Conservation (phyloP, 805 yeast genomes). For the Clavispora fructus region DNA sequence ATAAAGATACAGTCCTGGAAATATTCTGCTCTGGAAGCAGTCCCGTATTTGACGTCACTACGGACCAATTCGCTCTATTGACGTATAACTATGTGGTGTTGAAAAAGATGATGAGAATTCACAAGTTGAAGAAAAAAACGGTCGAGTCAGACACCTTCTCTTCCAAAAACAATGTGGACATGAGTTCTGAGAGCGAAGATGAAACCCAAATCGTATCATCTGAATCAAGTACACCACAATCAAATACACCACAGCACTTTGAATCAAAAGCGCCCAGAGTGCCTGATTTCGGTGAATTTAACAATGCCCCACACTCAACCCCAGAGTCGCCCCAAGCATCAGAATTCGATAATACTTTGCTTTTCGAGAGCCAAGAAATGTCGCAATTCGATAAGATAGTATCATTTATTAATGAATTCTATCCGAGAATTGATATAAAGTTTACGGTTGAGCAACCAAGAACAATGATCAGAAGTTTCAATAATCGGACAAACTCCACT, state of each 20-base stretch:
- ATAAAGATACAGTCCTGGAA: slow-evolving; percentile 33
- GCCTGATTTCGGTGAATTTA: not conserved
- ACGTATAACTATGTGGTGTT: slow-evolving; percentile 29
- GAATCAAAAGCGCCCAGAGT: not conserved
- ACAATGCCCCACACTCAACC: not conserved
- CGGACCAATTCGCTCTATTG: slow-evolving; percentile 26
- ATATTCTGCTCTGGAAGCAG: slow-evolving; percentile 32
- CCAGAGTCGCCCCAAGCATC: not conserved
- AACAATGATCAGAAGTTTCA: slow-evolving; percentile 18
- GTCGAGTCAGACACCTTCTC: not conserved
- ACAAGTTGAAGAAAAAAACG: slow-evolving; percentile 9
- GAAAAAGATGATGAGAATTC: slow-evolving; percentile 21
- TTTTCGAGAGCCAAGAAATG: not conserved
- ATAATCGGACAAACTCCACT: slow-evolving; percentile 6
- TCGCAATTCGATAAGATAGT: slow-evolving; percentile 1
- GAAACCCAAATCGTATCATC: slow-evolving; percentile 3
- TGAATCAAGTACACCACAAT: not conserved
- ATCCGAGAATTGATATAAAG: slow-evolving; percentile 11
- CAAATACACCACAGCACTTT: not conserved
- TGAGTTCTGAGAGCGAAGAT: slow-evolving; percentile 5
- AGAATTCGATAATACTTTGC: not conserved
- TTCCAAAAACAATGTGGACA: not conserved
- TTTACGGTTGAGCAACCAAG: slow-evolving; percentile 14
- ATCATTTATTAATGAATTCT: slow-evolving; percentile 6
- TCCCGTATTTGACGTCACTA: slow-evolving; percentile 35